Evolutionary conservation across 164 flowering plant species (phyloP).

Genomic region (Vitis riparia): DNA sequence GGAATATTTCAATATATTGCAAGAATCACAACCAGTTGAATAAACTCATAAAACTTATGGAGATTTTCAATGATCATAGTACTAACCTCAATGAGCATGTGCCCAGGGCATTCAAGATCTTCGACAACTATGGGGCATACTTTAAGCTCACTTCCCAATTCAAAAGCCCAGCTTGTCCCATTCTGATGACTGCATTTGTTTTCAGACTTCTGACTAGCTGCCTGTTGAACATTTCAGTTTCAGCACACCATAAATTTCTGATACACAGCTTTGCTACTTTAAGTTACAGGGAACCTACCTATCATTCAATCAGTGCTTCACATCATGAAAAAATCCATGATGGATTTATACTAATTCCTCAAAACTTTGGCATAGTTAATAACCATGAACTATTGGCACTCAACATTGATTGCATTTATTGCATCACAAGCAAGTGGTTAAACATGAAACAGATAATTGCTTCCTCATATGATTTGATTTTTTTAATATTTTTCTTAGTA

Average conservation of each 20-base stretch:
- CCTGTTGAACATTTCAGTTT: slow-evolving; percentile 28
- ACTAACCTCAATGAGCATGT: slow-evolving; percentile 61
- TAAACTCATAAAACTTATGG: no score
- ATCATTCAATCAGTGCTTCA: neutral
- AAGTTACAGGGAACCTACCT: neutral
- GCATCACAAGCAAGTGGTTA: no score
- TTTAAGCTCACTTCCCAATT: slow-evolving; percentile 30
- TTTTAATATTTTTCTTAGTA: no score
- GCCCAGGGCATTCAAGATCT: slow-evolving; percentile 57
- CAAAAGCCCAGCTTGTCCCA: slow-evolving; percentile 57
- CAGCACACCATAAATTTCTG: neutral
- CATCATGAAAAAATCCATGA: no score
- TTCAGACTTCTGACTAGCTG: slow-evolving; percentile 17
- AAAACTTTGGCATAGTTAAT: no score
- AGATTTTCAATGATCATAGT: neutral
- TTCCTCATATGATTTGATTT: no score
- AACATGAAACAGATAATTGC: no score
- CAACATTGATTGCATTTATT: no score
- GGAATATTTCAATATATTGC: neutral
- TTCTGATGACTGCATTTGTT: slow-evolving; percentile 17
- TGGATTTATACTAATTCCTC: no score
- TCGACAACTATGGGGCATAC: slow-evolving; percentile 57
- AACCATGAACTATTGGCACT: no score
- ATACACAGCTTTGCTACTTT: neutral
- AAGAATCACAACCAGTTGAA: no score